Evolutionary conservation across 371 early-diverging fungal species (phyloP).

Genomic region (Syncephalis fuscata): DNA sequence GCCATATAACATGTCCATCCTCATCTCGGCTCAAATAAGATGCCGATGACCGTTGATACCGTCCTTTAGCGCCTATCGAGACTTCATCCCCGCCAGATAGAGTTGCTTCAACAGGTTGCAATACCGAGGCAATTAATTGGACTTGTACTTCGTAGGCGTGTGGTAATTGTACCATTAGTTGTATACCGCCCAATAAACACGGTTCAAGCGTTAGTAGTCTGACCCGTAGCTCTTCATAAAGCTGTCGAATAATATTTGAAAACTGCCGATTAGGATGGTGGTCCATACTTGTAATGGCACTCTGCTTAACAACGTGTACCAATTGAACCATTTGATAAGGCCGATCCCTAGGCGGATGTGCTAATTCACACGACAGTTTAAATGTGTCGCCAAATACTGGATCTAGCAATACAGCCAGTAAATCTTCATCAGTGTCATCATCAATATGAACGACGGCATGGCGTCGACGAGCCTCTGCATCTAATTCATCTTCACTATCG

Average conservation of each 20-base stretch:
- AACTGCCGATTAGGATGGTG: constrained; percentile 54
- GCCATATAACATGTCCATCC: too few relatives aligned
- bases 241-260: constrained; percentile 30
- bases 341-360: too few relatives aligned
- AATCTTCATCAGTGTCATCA: constrained; percentile 58
- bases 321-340: constrained; percentile 7
- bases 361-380: not conserved
- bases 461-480: constrained; percentile 6
- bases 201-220: constrained; percentile 24
- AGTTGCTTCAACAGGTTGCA: too few relatives aligned
- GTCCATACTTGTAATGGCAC: constrained; percentile 20
- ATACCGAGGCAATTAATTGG: constrained; percentile 30
- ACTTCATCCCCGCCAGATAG: too few relatives aligned
- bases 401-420: constrained; percentile 33
- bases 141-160: constrained; percentile 39
- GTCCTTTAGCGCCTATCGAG: too few relatives aligned
- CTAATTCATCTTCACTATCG: constrained; percentile 15
- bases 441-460: constrained; percentile 48
- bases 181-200: constrained; percentile 35
- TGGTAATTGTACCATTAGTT: constrained; percentile 33
- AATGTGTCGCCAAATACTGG: constrained; percentile 16
- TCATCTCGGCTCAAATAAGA: too few relatives aligned
- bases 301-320: constrained; percentile 37
- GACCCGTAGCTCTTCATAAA: constrained; percentile 37
- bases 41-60: too few relatives aligned